Evolutionary conservation across 1,284 basidiomycete species (phyloP).

Genomic region (Tremellales sp.): DNA sequence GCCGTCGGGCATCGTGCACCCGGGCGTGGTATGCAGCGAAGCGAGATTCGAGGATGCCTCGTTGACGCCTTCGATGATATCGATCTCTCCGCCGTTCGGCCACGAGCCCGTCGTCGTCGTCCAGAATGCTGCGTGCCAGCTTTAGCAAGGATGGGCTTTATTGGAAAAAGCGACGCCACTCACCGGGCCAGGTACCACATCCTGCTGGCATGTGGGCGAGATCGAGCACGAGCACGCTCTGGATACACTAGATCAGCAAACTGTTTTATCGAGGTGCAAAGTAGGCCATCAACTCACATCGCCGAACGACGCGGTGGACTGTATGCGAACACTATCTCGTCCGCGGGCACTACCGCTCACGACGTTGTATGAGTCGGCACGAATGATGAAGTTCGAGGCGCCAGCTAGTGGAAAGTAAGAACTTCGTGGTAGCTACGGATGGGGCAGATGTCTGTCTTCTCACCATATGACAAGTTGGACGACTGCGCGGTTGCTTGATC

Average conservation of each 20-base stretch:
- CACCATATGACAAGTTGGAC: background rate
- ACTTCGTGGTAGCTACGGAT: conserved; percentile 22
- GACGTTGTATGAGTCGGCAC: too few species aligned
- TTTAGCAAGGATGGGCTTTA: background rate
- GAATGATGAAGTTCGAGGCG: too few species aligned
- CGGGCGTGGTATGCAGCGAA: conserved; percentile 60
- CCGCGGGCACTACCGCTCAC: conserved; percentile 49
- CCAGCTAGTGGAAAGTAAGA: conserved; percentile 38
- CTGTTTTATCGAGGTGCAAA: background rate
- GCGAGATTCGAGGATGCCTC: conserved; percentile 56
- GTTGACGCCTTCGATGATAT: conserved; percentile 69
- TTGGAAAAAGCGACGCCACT: background rate
- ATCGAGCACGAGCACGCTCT: conserved; percentile 53
- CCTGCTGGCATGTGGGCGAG: conserved; percentile 56
- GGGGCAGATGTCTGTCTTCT: conserved; percentile 34
- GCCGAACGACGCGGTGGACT: conserved; percentile 50
- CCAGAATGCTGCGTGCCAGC: conserved; percentile 53
- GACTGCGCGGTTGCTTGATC: background rate
- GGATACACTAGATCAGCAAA: background rate
- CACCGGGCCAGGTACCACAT: conserved; percentile 57
- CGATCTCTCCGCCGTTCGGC: conserved; percentile 60
- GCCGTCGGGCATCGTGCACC: conserved; percentile 59
- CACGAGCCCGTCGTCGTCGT: conserved; percentile 55
- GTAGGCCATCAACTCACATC: conserved; percentile 47
- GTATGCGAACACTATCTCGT: conserved; percentile 56